Conservation (phyloP, 805 yeast genomes). For the Tetrapisispora phaffii region DNA sequence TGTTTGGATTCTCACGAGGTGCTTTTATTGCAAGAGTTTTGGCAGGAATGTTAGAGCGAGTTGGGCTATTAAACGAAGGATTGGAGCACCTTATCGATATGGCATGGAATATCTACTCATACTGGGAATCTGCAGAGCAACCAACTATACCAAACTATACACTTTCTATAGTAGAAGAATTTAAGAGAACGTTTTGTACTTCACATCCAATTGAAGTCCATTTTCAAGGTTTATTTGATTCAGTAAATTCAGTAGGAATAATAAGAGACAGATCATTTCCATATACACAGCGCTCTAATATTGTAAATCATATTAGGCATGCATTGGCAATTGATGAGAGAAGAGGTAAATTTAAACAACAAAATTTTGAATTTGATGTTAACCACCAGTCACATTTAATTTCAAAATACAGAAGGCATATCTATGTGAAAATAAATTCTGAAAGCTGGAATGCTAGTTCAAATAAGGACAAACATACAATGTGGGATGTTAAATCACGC, state of each 20-base stretch:
- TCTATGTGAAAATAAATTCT: slow-evolving; percentile 5
- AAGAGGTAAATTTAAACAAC: slow-evolving; percentile 52
- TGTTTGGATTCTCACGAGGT: slow-evolving; percentile 58
- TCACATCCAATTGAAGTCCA: slow-evolving; percentile 35
- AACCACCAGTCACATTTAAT: slow-evolving; percentile 27
- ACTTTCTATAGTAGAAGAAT: slow-evolving; percentile 41
- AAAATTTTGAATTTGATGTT: slow-evolving; percentile 39
- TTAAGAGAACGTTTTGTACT: slow-evolving; percentile 44
- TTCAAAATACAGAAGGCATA: not conserved
- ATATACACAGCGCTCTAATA: slow-evolving; percentile 39
- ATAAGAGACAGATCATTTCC: slow-evolving; percentile 51
- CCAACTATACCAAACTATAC: slow-evolving; percentile 38
- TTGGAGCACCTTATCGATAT: slow-evolving; percentile 45
- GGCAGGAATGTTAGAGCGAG: slow-evolving; percentile 54
- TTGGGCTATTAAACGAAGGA: slow-evolving; percentile 50
- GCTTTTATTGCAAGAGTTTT: slow-evolving; percentile 56
- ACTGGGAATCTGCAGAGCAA: slow-evolving; percentile 53
- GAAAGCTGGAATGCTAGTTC: not conserved
- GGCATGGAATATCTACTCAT: slow-evolving; percentile 54
- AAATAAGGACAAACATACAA: not conserved
- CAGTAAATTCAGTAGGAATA: slow-evolving; percentile 58
- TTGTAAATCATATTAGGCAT: slow-evolving; percentile 53
- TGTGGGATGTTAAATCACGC: not conserved
- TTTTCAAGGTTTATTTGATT: slow-evolving; percentile 62
- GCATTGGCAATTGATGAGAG: slow-evolving; percentile 62